These are phyloP conservation scores for Pneumocystis carinii DNA, from an alignment of 1,139 yeast genomes.

Conservation along the genomic window DNA sequence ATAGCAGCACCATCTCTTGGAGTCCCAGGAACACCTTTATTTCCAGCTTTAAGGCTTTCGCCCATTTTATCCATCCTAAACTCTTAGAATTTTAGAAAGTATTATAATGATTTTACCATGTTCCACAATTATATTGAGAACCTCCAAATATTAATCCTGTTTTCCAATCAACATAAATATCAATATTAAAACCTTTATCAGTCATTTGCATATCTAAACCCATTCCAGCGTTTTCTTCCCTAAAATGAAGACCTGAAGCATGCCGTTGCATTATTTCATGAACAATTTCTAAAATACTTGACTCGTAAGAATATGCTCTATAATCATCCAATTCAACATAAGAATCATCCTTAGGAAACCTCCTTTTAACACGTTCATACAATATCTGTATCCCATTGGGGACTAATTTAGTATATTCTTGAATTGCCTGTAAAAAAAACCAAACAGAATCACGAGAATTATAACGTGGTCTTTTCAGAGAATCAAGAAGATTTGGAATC, in stretches of 20 bases:
- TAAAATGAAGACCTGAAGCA: slow-evolving; percentile 70
- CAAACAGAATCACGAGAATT: slow-evolving; percentile 96
- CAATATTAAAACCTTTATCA: slow-evolving; percentile 81
- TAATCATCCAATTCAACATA: slow-evolving; percentile 56
- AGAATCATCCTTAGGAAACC: slow-evolving; percentile 83
- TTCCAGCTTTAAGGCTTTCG: slow-evolving; percentile 69
- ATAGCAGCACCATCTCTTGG: slow-evolving; percentile 96
- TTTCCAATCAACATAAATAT: slow-evolving; percentile 68
- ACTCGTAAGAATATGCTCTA: slow-evolving; percentile 56
- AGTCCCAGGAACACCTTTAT: slow-evolving; percentile 86
- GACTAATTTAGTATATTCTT: slow-evolving; percentile 55
- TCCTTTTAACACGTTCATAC: slow-evolving; percentile 55
- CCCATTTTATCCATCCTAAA: slow-evolving; percentile 89
- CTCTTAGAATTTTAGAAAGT: neutral
- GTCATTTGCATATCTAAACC: slow-evolving; percentile 75
- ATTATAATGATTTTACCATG: slow-evolving; percentile 40
- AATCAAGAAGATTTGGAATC: slow-evolving; percentile 82
- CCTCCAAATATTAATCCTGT: slow-evolving; percentile 88
- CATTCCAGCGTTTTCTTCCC: slow-evolving; percentile 94
- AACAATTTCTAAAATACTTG: slow-evolving; percentile 58
- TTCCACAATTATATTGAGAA: slow-evolving; percentile 83
- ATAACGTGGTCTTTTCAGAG: slow-evolving; percentile 85
- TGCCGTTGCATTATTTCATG: slow-evolving; percentile 74
- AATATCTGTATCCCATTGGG: slow-evolving; percentile 59
- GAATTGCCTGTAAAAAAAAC: slow-evolving; percentile 80